Evolutionary conservation across 2,329 filamentous ascomycete genomes (phyloP), one percentile per base, ranked within the genome.

Genomic region (Pyrenophora graminea): DNA sequence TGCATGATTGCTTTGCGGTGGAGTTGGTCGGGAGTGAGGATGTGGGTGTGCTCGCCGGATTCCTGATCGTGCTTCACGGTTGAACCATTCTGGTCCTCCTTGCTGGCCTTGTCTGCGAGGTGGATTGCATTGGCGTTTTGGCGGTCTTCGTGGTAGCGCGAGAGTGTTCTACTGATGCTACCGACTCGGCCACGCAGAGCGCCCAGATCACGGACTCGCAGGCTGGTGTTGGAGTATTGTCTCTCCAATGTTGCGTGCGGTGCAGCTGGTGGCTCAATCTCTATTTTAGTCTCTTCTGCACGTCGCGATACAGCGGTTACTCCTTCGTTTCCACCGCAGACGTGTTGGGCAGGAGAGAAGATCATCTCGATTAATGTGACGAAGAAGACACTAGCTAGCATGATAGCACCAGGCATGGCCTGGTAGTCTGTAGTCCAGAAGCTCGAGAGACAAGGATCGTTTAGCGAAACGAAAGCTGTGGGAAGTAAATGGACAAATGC

Each of bases 401-500:
- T 85, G 64, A 86, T 85, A 23, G 84, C 82, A 48, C 84, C 84
- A 0, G 83, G 82, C 66, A 85, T 78, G 12, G 84, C 80, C 6
- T 81, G 82, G 59, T 85, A 86, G 39, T 83, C 67, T 0, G 79
- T 74, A 9, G 77, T 82, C 69, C 84, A 85, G 36, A 86, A 74
- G 46, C 79, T 76, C 3, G 83, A 82, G 3, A 86, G 78, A 58
- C 84, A 76, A 38, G 74, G 71, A 44, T 76, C 58, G 45, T 64
- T 68, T 12, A 76, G 64, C 5, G 71, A 75, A 27, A 64, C 71
- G 62, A 85, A 86, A 4, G 83, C 83, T 4, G 82, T 85, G 0
- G 84, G 84, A 8, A 86, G 77, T 48, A 85, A 73, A 71, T 92
- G 89, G 15, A 93, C 89, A 68, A 94, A 94, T 46, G 90, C 89